Evolutionary conservation across 2,329 filamentous ascomycete genomes (phyloP).

Genomic region (Lachnellula arida): DNA sequence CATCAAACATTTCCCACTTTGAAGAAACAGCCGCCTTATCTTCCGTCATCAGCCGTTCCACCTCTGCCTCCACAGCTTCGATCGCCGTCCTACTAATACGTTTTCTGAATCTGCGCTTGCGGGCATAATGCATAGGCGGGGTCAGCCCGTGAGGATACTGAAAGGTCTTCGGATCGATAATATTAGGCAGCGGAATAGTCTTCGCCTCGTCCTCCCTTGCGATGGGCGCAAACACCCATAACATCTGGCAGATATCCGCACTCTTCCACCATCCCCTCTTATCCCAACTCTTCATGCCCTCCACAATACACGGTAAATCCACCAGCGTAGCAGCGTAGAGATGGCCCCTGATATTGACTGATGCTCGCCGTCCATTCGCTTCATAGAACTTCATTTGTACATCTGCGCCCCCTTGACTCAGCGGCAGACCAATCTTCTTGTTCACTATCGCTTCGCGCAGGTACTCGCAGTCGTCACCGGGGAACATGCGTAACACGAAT

Average conservation of each 20-base stretch:
- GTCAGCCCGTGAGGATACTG: conserved; percentile 52
- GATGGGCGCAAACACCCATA: conserved; percentile 58
- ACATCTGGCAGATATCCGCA: conserved; percentile 71
- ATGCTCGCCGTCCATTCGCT: conserved; percentile 53
- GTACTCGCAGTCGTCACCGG: conserved; percentile 81
- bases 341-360: conserved; percentile 54
- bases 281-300: conserved; percentile 73
- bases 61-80: conserved; percentile 52
- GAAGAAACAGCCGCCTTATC: conserved; percentile 40
- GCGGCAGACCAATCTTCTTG: conserved; percentile 66
- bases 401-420: conserved; percentile 65
- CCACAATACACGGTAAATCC: conserved; percentile 65
- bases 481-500: conserved; percentile 82
- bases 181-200: conserved; percentile 25
- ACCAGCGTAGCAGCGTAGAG: conserved; percentile 63
- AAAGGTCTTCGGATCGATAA: conserved; percentile 28
- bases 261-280: conserved; percentile 68
- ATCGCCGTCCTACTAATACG: conserved; percentile 51
- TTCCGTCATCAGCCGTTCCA: conserved; percentile 46
- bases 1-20: conserved; percentile 39
- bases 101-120: conserved; percentile 54
- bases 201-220: conserved; percentile 48
- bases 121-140: conserved; percentile 54
- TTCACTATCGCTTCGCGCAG: conserved; percentile 71
- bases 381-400: conserved; percentile 78